Evolutionary conservation across 2,329 filamentous ascomycete genomes (phyloP).

Genomic region (Alternaria burnsii): DNA sequence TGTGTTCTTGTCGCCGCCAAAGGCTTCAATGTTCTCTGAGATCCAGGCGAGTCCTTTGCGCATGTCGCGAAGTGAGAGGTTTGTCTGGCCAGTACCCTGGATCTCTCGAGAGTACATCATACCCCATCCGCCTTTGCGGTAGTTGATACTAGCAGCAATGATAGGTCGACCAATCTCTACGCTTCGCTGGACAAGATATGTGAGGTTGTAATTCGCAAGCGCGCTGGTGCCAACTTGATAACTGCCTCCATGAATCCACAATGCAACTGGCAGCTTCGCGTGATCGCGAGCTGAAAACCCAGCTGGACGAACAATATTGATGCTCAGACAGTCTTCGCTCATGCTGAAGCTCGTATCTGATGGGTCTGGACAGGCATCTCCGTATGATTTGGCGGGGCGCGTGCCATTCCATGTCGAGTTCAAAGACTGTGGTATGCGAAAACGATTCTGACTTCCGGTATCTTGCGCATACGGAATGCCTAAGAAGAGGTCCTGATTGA

Average conservation of each 20-base stretch:
- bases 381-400: neutral
- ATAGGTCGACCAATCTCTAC: neutral
- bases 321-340: neutral
- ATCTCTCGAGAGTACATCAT: neutral
- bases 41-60: constrained; percentile 53
- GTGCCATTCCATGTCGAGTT: neutral
- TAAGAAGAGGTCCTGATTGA: constrained; percentile 29
- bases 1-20: constrained; percentile 59
- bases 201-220: neutral
- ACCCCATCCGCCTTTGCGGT: neutral
- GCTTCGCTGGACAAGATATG: neutral
- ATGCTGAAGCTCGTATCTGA: neutral
- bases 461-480: constrained; percentile 24
- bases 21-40: constrained; percentile 58
- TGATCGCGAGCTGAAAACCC: too few species aligned
- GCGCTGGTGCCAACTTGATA: neutral
- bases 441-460: neutral
- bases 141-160: neutral
- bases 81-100: neutral
- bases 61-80: neutral
- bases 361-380: neutral
- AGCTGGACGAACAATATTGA: neutral
- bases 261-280: neutral
- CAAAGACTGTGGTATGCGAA: constrained; percentile 8
- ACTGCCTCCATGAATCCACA: neutral